These are phyloP conservation scores for Calonectria multiphialidica DNA, from an alignment of 2,329 filamentous ascomycete species.

Conservation along the genomic window DNA sequence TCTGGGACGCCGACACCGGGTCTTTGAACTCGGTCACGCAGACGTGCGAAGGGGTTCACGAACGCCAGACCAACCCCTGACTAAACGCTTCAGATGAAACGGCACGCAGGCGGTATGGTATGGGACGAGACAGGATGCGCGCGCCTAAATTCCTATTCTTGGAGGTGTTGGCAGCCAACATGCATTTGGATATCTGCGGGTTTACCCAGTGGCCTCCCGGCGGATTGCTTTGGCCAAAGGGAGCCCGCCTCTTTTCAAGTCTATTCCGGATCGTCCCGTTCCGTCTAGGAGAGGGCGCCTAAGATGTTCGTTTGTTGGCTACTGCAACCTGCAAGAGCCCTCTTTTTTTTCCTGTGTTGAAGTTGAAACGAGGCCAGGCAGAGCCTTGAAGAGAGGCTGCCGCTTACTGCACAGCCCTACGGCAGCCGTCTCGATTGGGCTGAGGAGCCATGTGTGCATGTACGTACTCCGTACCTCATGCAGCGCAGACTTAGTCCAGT, in stretches of 20 bases:
- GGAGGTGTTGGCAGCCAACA: not conserved
- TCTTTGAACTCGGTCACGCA: not conserved
- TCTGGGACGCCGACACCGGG: not conserved
- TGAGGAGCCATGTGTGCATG: not conserved
- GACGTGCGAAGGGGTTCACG: not conserved
- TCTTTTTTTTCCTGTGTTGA: not conserved
- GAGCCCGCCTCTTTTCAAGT: not conserved
- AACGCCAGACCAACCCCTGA: not conserved
- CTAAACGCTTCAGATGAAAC: not conserved
- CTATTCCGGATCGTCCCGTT: conserved; percentile 15
- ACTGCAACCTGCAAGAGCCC: not conserved
- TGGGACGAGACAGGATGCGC: not conserved
- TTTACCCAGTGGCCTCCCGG: not conserved
- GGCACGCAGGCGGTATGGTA: not conserved
- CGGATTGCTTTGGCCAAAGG: not conserved
- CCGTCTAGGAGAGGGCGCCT: not conserved
- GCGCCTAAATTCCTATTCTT: not conserved
- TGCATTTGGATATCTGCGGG: not conserved
- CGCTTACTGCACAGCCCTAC: conserved; percentile 4
- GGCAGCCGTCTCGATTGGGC: not conserved
- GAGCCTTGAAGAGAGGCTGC: not conserved
- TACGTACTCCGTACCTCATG: not conserved
- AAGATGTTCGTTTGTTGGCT: not conserved
- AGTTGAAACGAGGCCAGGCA: not conserved
- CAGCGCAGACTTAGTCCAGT: not conserved